Evolutionary conservation across 2,329 filamentous ascomycete genomes (phyloP).

Genomic region (Neonectria hederae): DNA sequence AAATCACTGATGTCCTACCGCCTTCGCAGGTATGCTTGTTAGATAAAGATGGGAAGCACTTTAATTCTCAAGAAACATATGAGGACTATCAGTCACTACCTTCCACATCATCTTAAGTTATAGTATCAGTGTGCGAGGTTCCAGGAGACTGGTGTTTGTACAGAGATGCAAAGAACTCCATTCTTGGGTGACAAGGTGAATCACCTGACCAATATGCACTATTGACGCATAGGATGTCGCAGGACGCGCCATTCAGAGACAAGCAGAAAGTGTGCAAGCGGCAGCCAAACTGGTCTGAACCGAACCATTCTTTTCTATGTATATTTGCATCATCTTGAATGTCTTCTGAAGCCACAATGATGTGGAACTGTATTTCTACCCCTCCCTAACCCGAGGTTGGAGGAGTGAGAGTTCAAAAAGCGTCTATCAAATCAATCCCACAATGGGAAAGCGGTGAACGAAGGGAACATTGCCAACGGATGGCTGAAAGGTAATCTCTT

Average conservation of each 20-base stretch:
- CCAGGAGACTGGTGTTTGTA: background rate
- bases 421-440: constrained; percentile 25
- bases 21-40: background rate
- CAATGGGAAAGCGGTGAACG: constrained; percentile 23
- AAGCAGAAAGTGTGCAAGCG: background rate
- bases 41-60: background rate
- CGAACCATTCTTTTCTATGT: background rate
- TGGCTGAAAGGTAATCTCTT: background rate
- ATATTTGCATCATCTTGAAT: background rate
- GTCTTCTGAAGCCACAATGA: background rate
- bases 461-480: constrained; percentile 28
- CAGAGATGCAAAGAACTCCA: background rate
- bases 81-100: background rate
- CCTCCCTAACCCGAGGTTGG: background rate
- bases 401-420: constrained; percentile 14
- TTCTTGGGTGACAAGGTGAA: background rate
- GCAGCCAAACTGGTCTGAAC: background rate
- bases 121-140: background rate
- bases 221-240: background rate
- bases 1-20: background rate
- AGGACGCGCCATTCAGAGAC: background rate
- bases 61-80: background rate
- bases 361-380: background rate
- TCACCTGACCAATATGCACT: background rate
- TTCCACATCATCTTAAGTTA: background rate